Evolutionary conservation across 345 rosid species (phyloP).

Genomic region (Brassica cretica): DNA sequence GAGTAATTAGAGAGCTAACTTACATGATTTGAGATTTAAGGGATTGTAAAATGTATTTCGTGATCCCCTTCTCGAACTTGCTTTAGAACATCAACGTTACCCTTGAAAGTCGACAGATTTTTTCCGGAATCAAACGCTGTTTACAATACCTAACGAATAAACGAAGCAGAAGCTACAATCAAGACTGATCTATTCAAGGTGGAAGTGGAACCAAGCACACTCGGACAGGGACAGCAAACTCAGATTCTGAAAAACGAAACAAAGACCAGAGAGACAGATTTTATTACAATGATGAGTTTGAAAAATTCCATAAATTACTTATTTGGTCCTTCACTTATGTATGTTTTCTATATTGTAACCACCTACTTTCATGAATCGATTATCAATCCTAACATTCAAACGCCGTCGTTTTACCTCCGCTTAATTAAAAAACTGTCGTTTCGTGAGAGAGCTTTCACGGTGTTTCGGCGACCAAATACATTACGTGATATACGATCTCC

Average conservation of each 20-base stretch:
- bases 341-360: background rate
- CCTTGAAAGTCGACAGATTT: slow-evolving; percentile 12
- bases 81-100: background rate
- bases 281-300: too few species aligned
- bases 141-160: background rate
- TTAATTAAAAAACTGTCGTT: background rate
- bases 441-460: too few species aligned
- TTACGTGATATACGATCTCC: background rate
- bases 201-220: background rate
- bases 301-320: too few species aligned
- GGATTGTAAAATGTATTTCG: slow-evolving; percentile 4
- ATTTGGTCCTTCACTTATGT: slow-evolving; percentile 11
- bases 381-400: background rate
- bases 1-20: background rate
- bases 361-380: background rate
- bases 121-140: background rate
- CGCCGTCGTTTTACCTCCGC: background rate
- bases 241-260: background rate
- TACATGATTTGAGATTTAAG: slow-evolving; percentile 32
- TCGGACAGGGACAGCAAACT: background rate
- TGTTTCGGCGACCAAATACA: too few species aligned
- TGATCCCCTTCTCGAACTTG: slow-evolving; percentile 31
- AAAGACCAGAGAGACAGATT: background rate
- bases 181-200: slow-evolving; percentile 2
- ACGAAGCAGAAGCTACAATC: background rate